A percentile compares a stretch with the other conserved stretches of the same genome.
Evolutionary conservation across 2,329 filamentous ascomycete species (phyloP).

Genomic region (Chalaropsis ovoidea): DNA sequence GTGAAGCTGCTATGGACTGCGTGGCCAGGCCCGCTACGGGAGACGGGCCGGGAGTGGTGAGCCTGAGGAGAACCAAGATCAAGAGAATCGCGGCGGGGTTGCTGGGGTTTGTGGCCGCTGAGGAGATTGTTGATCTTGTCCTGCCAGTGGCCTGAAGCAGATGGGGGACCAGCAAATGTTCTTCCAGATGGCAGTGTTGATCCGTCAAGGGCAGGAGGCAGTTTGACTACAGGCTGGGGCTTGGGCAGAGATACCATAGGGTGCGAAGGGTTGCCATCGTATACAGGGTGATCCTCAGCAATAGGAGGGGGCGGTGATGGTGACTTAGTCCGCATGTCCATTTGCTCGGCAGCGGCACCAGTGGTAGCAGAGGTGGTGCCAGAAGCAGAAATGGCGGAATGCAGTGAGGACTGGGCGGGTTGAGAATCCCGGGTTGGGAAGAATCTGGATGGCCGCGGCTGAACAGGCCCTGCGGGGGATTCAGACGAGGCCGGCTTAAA

Average conservation of each 20-base stretch:
- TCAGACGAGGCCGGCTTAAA: neutral
- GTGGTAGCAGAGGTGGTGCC: neutral
- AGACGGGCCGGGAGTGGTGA: neutral
- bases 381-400: neutral
- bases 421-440: slow-evolving; percentile 48
- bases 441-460: slow-evolving; percentile 48
- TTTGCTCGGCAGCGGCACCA: slow-evolving; percentile 26
- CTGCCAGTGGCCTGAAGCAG: slow-evolving; percentile 49
- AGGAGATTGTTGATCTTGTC: slow-evolving; percentile 73
- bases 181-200: neutral
- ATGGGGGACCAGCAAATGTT: neutral
- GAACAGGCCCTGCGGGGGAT: slow-evolving; percentile 33
- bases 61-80: slow-evolving; percentile 8
- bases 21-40: slow-evolving; percentile 11
- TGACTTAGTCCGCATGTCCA: slow-evolving; percentile 41
- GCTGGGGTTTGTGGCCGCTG: slow-evolving; percentile 37
- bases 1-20: neutral
- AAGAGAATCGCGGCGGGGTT: slow-evolving; percentile 15
- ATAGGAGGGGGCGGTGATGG: slow-evolving; percentile 64
- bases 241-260: slow-evolving; percentile 62
- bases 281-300: slow-evolving; percentile 60
- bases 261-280: slow-evolving; percentile 53
- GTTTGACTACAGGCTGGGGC: slow-evolving; percentile 65
- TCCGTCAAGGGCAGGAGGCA: slow-evolving; percentile 49
- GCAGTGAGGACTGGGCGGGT: slow-evolving; percentile 31